Conservation (phyloP, 1,139 yeast genomes). For the Fermentozyma sake region DNA sequence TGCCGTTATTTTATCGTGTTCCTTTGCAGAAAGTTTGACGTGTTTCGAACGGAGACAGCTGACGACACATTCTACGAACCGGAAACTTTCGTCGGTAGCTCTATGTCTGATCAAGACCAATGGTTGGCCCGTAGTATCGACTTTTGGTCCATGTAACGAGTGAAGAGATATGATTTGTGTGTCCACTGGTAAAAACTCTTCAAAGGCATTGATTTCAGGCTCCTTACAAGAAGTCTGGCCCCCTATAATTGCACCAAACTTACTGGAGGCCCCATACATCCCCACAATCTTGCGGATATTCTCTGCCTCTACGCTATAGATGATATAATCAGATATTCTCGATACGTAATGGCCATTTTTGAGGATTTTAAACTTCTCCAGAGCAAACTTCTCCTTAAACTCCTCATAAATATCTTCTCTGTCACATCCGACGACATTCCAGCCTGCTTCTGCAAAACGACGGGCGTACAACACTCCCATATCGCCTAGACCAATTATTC, state of each 20-base stretch:
- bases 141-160: slow-evolving; percentile 92
- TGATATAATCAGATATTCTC: slow-evolving; percentile 71
- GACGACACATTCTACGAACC: slow-evolving; percentile 60
- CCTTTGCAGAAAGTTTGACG: slow-evolving; percentile 74
- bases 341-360: slow-evolving; percentile 81
- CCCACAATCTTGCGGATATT: slow-evolving; percentile 68
- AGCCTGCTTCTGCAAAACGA: slow-evolving; percentile 74
- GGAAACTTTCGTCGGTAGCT: slow-evolving; percentile 50
- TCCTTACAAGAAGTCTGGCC: slow-evolving; percentile 96
- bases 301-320: slow-evolving; percentile 90
- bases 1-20: slow-evolving; percentile 93
- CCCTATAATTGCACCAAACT: slow-evolving; percentile 88
- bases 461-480: slow-evolving; percentile 90
- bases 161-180: slow-evolving; percentile 82
- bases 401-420: slow-evolving; percentile 60
- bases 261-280: slow-evolving; percentile 80
- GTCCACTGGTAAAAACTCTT: slow-evolving; percentile 66
- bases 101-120: slow-evolving; percentile 79
- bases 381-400: slow-evolving; percentile 36
- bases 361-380: slow-evolving; percentile 50
- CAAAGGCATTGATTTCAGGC: slow-evolving; percentile 87
- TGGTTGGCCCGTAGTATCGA: slow-evolving; percentile 87
- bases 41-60: slow-evolving; percentile 72
- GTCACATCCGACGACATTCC: slow-evolving; percentile 92
- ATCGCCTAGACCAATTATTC: slow-evolving; percentile 94